Conservation (phyloP, 495 filamentous ascomycete genomes). For the Glarea lozoyensis region DNA sequence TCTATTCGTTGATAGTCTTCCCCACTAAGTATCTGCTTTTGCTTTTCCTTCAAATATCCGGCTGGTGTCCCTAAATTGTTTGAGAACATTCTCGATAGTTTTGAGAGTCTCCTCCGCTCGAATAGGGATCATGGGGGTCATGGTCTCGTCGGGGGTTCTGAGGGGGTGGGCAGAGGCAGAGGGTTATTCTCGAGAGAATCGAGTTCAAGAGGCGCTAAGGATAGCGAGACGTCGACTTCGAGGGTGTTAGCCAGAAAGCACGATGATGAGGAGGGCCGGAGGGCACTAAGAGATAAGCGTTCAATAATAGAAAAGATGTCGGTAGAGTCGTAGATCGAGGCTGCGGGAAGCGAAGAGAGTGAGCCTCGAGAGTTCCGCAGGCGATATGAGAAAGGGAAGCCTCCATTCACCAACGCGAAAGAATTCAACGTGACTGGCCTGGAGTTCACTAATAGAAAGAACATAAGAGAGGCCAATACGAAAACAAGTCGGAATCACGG, state of each 20-base stretch:
- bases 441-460: no score
- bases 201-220: background rate
- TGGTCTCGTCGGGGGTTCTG: constrained; percentile 2
- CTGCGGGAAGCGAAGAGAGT: background rate
- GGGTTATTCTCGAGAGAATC: constrained; percentile 1
- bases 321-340: no score
- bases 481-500: no score
- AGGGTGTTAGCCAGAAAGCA: background rate
- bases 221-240: background rate
- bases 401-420: no score
- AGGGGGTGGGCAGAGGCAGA: background rate
- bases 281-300: background rate
- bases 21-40: constrained; percentile 5
- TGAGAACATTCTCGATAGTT: constrained; percentile 5
- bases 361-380: no score
- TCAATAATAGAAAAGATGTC: background rate
- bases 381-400: no score
- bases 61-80: constrained; percentile 6
- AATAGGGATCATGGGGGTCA: constrained; percentile 12
- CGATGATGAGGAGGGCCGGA: background rate
- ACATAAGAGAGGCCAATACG: no score
- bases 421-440: no score
- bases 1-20: constrained; percentile 11
- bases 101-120: constrained; percentile 9
- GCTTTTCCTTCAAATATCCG: constrained; percentile 14